Percentiles rank a stretch among this genome's conserved stretches.
These are phyloP conservation scores for Cornus suecica DNA, from an alignment of 148 eudicot genomes.

Conservation along the genomic window DNA sequence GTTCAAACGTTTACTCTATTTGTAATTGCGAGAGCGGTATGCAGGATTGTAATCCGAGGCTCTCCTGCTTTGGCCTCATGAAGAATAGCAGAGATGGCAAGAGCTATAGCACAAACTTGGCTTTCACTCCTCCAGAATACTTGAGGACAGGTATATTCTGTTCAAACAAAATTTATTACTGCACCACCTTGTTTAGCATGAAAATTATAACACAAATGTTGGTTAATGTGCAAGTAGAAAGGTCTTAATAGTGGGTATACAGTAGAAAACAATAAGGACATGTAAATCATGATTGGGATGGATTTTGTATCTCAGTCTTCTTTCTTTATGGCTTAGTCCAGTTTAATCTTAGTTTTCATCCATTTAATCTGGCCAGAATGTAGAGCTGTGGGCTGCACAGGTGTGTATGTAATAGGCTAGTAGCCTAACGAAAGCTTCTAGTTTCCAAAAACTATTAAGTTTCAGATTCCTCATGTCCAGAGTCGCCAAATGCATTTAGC, in stretches of 20 bases:
- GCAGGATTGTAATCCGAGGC: slow-evolving; percentile 92
- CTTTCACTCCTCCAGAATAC: slow-evolving; percentile 94
- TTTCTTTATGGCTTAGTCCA: background rate
- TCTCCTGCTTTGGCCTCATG: slow-evolving; percentile 91
- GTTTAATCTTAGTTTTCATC: background rate
- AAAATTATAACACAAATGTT: background rate
- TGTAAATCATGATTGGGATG: background rate
- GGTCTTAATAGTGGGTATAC: background rate
- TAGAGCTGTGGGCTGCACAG: background rate
- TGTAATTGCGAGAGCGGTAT: slow-evolving; percentile 26
- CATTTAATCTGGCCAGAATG: background rate
- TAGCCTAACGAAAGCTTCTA: background rate
- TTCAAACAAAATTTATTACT: background rate
- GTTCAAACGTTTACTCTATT: background rate
- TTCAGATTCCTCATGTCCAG: background rate
- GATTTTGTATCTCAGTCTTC: background rate
- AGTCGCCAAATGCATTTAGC: background rate
- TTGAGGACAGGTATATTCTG: slow-evolving; percentile 64
- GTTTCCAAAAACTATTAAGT: background rate
- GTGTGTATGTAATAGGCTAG: background rate
- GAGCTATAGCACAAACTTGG: slow-evolving; percentile 86
- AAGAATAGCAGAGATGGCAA: slow-evolving; percentile 92
- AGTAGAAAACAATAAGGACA: background rate
- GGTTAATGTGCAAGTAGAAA: background rate
- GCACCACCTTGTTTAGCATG: background rate